Evolutionary conservation across 2,329 filamentous ascomycete genomes (phyloP), one percentile per base, ranked within the genome.

Genomic region (Fusarium tuaranense): DNA sequence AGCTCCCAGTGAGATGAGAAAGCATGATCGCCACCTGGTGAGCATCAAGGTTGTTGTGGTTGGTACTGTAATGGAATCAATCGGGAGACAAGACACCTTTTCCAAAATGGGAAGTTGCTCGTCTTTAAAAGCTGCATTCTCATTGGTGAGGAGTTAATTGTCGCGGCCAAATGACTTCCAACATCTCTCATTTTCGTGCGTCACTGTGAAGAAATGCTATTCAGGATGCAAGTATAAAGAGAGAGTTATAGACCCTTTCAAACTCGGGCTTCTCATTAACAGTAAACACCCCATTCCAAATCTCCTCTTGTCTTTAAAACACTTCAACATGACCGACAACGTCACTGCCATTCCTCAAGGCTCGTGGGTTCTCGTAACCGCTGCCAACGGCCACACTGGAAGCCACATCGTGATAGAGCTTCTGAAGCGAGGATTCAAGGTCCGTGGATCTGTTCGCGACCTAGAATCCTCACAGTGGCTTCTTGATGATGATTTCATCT

Each of bases 281-380:
- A 13, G 10, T 4, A 18, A 27, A 12, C 2, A 14, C 4, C 10
- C 1, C 0, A 7, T 20, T 55, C 18, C n/a, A 2, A 7, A 3
- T 16, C 16, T 10, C 3, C 8, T 53, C 2, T 13, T 27, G 9
- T 9, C 14, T 7, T 2, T 14, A 18, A 5, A 8, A 3, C n/a
- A 14, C 18, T 22, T 41, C 38, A 71, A 5, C 22, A 71, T 71
- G 68, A 7, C 48, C 7, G 9, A 63, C 0, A 46, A 38, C 22
- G 13, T 1, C 25, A 76, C 73, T 10, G 68, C 68, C 7, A 78
- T 78, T 10, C 69, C 75, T 3, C n/a, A 61, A 18, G 73, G 71
- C 2, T 78, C 76, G 9, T 75, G 73, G 73, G 64, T 78, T 14
- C 71, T 78, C 10, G 75, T 78, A 4, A 76, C 71, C 1, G 76